Evolutionary conservation across 176 grass and related monocot genomes (phyloP).

Genomic region (Triticum monococcum): DNA sequence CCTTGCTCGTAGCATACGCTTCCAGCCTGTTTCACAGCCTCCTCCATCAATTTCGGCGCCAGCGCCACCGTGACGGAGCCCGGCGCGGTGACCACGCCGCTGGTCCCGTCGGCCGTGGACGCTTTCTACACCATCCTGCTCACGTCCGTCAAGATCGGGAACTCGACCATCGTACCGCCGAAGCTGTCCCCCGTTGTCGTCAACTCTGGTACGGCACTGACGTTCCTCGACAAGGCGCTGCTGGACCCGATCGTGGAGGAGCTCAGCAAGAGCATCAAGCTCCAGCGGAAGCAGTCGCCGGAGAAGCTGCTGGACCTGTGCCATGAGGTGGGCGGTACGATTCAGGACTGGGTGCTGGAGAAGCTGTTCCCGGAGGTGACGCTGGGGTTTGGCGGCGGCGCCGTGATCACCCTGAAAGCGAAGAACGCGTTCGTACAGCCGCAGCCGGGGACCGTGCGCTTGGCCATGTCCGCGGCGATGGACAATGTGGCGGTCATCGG

Average conservation of each 20-base stretch:
- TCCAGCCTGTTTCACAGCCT: background rate
- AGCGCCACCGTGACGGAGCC: slow-evolving; percentile 27
- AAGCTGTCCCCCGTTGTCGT: slow-evolving; percentile 31
- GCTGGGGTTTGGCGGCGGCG: slow-evolving; percentile 39
- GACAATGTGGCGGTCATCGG: slow-evolving; percentile 30
- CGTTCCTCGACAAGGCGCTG: slow-evolving; percentile 24
- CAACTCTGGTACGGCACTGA: slow-evolving; percentile 62
- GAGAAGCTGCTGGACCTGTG: slow-evolving; percentile 37
- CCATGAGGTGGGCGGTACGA: slow-evolving; percentile 24
- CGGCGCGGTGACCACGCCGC: slow-evolving; percentile 29
- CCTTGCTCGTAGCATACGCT: too few relatives aligned
- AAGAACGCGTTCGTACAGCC: slow-evolving; percentile 32
- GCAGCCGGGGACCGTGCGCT: slow-evolving; percentile 32
- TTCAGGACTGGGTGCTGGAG: background rate
- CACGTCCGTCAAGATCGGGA: slow-evolving; percentile 38
- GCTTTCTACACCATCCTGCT: slow-evolving; percentile 51
- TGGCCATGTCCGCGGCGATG: slow-evolving; percentile 19
- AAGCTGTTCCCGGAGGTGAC: slow-evolving; percentile 37
- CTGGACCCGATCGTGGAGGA: slow-evolving; percentile 12
- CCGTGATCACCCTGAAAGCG: slow-evolving; percentile 24
- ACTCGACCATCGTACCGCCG: background rate
- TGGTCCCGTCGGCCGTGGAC: background rate
- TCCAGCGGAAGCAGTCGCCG: slow-evolving; percentile 28
- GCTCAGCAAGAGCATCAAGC: slow-evolving; percentile 14
- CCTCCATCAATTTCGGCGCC: slow-evolving; percentile 51